phyloP scores from a whole-genome alignment of 257 asterid genomes.

The Jaltomata sinuosa region DNA sequence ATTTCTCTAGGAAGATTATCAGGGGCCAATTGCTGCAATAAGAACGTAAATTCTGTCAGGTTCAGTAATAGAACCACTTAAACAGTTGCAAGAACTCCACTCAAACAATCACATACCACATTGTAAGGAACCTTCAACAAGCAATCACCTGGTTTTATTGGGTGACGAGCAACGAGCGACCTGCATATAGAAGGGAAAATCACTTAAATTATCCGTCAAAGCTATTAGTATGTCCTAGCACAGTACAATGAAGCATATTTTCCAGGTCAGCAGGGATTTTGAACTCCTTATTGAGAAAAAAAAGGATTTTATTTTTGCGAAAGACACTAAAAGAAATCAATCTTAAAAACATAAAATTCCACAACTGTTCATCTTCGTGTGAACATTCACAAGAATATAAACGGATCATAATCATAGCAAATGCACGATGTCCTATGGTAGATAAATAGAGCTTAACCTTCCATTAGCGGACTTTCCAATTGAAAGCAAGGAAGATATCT shows the following conservation, averaged over 20 bases:
- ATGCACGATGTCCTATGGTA: background rate
- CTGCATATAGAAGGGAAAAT: conserved; percentile 15
- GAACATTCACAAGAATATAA: background rate
- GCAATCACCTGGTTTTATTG: conserved; percentile 51
- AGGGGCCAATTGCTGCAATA: conserved; percentile 50
- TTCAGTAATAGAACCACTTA: background rate
- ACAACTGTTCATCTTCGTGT: background rate
- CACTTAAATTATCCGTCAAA: background rate
- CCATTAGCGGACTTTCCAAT: conserved; percentile 59
- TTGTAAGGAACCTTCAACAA: conserved; percentile 58
- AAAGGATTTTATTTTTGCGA: background rate
- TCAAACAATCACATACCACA: conserved; percentile 20
- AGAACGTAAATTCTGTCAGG: background rate
- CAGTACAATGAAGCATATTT: background rate
- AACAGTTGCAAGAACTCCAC: background rate
- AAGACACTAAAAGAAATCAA: background rate
- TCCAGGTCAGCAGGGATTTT: background rate
- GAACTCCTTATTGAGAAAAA: background rate
- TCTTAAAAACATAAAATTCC: background rate
- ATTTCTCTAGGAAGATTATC: conserved; percentile 58
- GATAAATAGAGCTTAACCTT: conserved; percentile 16
- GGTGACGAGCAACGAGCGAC: conserved; percentile 46
- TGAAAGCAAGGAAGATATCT: conserved; percentile 51
- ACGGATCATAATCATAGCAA: background rate
- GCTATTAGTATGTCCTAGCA: background rate